Evolutionary conservation across 2,329 filamentous ascomycete genomes (phyloP), one percentile per base, ranked within the genome.

Genomic region (Lomentospora prolificans): DNA sequence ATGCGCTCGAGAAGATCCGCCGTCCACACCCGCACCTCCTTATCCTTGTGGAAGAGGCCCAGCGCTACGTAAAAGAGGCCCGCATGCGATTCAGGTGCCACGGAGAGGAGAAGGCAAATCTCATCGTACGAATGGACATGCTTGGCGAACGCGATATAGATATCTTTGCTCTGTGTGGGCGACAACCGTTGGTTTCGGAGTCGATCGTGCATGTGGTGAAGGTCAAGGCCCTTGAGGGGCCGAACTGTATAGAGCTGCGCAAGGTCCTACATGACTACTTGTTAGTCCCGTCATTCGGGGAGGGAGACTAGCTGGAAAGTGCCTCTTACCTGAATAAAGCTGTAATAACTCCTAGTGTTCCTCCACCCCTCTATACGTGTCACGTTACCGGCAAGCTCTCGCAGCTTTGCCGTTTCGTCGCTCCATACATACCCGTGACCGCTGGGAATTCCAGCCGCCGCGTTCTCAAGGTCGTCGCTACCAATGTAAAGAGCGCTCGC

Each of bases 371-470:
- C 94, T 59, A 99, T 95, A 57, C 94, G 81, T 57, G 89, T 90
- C 50, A 94, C 90, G 59, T 95, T 96, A 3, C 90, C 92, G 14
- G 90, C 88, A 36, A 99, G 80, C 70, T 99, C 94, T 63, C 85
- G 86, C 63, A 87, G 80, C 70, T 90, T 92, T 6, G 86, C 79
- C 41, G 77, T 74, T 56, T 96, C 90, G 63, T 96, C 89, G 3
- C 86, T 73, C 94, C 94, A 99, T 31, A 99, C 92, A 66, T 95
- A 97, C 41, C 94, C 94, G 67, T 97, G 94, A 0, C 92, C 92
- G 10, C 80, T 80, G n/a, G 57, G 28, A 24, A 86, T 74, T 17
- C 75, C 75, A 3, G 79, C 79, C 3, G 79, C 77, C 3, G 78
- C 74, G 36, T 73, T 73, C 39, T 85, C 82, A 41, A 79, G 76